phyloP scores from a whole-genome alignment of 768 basidiomycete genomes.

The Sarcomyxa edulis region DNA sequence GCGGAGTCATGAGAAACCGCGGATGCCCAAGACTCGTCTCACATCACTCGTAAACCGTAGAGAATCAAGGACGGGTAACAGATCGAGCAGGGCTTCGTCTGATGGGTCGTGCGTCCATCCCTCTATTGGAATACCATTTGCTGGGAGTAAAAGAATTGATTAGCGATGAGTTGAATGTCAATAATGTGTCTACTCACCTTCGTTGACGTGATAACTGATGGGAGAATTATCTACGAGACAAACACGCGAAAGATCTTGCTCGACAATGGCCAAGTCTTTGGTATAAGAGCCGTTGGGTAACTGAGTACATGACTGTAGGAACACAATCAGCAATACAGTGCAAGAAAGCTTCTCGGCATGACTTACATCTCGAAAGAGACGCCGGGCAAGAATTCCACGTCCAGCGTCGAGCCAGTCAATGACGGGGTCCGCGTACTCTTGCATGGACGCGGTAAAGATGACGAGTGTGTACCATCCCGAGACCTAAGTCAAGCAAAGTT shows the following conservation, averaged over 20 bases:
- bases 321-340: constrained; percentile 3
- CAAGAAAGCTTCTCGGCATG: constrained; percentile 7
- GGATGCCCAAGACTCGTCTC: constrained; percentile 78
- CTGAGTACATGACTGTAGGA: constrained; percentile 79
- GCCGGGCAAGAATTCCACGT: constrained; percentile 81
- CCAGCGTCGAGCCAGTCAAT: constrained; percentile 99
- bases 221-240: constrained; percentile 97
- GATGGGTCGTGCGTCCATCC: constrained; percentile 98
- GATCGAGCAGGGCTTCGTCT: constrained; percentile 94
- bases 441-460: constrained; percentile 98
- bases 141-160: constrained; percentile 32
- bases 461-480: constrained; percentile 98
- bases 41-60: constrained; percentile 96
- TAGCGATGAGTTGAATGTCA: neutral
- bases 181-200: constrained; percentile 59
- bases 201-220: constrained; percentile 85
- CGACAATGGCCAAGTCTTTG: constrained; percentile 86
- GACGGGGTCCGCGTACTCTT: constrained; percentile 98
- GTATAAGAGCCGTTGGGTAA: constrained; percentile 91
- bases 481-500: constrained; percentile 49
- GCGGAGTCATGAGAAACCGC: constrained; percentile 18
- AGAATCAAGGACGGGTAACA: constrained; percentile 93
- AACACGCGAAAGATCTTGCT: constrained; percentile 86
- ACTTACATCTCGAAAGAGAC: constrained; percentile 89
- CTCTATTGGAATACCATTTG: constrained; percentile 98